These are phyloP conservation scores for Fusarium musae DNA, from an alignment of 2,329 filamentous ascomycete genomes.

Conservation along the genomic window DNA sequence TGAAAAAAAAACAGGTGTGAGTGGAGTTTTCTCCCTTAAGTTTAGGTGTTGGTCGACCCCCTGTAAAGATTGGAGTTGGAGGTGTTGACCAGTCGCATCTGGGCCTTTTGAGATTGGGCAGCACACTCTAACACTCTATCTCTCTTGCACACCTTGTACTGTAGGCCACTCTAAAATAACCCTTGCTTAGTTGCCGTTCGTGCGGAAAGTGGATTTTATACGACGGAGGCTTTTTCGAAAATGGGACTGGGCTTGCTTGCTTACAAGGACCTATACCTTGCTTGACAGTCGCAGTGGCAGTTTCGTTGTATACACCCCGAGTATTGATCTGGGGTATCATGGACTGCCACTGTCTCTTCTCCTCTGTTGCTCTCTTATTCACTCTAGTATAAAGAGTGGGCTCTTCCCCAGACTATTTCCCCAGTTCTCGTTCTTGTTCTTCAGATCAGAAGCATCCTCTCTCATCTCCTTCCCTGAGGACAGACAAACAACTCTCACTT, in stretches of 20 bases:
- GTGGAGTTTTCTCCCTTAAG: conserved; percentile 7
- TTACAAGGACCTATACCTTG: conserved; percentile 4
- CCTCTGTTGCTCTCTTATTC: not conserved
- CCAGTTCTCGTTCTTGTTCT: conserved; percentile 35
- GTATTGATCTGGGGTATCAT: not conserved
- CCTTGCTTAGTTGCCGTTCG: conserved; percentile 40
- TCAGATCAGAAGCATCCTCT: conserved; percentile 41
- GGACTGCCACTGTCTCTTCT: not conserved
- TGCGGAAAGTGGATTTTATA: conserved; percentile 25
- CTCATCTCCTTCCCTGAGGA: conserved; percentile 25
- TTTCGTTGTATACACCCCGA: not conserved
- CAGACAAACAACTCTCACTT: conserved; percentile 17
- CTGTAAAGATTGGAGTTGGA: conserved; percentile 11
- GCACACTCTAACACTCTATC: conserved; percentile 15
- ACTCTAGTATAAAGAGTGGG: conserved; percentile 32
- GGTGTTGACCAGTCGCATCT: conserved; percentile 7
- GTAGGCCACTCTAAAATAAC: not conserved
- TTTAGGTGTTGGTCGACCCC: not conserved
- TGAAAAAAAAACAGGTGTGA: not conserved
- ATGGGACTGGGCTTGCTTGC: conserved; percentile 8
- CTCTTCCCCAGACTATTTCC: conserved; percentile 38
- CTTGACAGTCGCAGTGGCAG: conserved; percentile 13
- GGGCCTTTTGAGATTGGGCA: conserved; percentile 6
- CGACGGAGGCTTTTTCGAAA: conserved; percentile 34
- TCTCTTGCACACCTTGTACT: not conserved